Evolutionary conservation across 768 basidiomycete genomes (phyloP).

Genomic region (Leucosporidium creatinivorum): DNA sequence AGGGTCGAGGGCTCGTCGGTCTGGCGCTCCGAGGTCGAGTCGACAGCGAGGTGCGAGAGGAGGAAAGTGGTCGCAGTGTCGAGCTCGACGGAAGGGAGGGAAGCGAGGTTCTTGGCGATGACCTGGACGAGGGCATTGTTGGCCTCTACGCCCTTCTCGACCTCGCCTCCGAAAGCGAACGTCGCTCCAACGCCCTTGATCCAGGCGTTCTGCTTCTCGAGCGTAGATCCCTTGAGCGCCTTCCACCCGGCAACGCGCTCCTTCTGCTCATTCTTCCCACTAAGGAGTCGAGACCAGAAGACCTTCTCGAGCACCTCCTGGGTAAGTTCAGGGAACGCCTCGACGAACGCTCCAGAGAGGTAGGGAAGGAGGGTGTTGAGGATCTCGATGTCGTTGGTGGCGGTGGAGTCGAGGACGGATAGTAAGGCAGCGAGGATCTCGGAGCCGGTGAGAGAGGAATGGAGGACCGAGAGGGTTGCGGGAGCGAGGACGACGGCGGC

Average conservation of each 20-base stretch:
- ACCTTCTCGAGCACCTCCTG: constrained; percentile 11
- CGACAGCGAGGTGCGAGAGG: constrained; percentile 43
- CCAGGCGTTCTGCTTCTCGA: constrained; percentile 16
- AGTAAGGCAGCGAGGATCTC: constrained; percentile 36
- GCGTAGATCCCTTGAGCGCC: constrained; percentile 8
- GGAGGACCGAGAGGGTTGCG: constrained; percentile 42
- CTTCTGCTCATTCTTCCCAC: background rate
- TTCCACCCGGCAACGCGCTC: background rate
- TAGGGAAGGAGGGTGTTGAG: constrained; percentile 41
- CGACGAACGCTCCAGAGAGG: constrained; percentile 49
- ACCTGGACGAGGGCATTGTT: constrained; percentile 18
- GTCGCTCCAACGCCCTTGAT: constrained; percentile 8
- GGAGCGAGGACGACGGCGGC: constrained; percentile 61
- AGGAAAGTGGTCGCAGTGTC: constrained; percentile 46
- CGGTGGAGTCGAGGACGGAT: constrained; percentile 22
- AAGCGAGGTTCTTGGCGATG: constrained; percentile 25
- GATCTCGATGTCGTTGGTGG: constrained; percentile 11
- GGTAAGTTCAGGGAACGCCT: constrained; percentile 40
- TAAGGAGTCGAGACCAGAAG: constrained; percentile 21
- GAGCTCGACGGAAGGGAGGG: constrained; percentile 33
- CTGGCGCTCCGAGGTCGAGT: constrained; percentile 35
- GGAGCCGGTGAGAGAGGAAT: constrained; percentile 34
- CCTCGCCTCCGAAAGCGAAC: background rate
- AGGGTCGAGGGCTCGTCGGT: constrained; percentile 40
- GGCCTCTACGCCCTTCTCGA: background rate